phyloP scores from a whole-genome alignment of 2,329 filamentous ascomycete species.

The Arthrobotrys iridis region DNA sequence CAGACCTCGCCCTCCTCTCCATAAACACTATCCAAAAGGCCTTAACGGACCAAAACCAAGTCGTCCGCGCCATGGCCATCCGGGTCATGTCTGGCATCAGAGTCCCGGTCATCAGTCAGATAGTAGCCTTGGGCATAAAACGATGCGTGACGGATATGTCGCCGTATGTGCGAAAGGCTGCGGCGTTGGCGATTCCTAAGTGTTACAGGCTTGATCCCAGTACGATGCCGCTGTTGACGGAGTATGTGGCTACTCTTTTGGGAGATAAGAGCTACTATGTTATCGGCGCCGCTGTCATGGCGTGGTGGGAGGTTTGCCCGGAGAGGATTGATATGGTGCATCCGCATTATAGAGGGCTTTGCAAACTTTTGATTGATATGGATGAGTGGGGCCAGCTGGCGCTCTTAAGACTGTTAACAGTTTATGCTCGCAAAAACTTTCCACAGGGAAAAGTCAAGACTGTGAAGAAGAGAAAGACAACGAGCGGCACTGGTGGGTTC shows the following conservation, averaged over 20 bases:
- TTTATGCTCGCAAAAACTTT: constrained; percentile 88
- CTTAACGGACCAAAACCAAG: constrained; percentile 88
- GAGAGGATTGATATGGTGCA: constrained; percentile 89
- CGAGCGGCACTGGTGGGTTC: constrained; percentile 72
- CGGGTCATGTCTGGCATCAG: constrained; percentile 97
- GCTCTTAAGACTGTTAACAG: constrained; percentile 80
- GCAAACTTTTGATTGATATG: constrained; percentile 96
- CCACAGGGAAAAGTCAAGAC: constrained; percentile 72
- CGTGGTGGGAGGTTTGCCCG: constrained; percentile 89
- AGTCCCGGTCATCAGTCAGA: constrained; percentile 98
- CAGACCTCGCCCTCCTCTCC: constrained; percentile 90
- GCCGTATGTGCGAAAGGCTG: constrained; percentile 88
- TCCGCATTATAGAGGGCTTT: constrained; percentile 82
- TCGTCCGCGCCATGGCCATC: constrained; percentile 88
- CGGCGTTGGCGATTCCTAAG: constrained; percentile 92
- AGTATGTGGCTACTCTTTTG: constrained; percentile 79
- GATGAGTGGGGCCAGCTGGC: constrained; percentile 97
- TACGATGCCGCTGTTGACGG: constrained; percentile 83
- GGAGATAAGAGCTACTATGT: constrained; percentile 96
- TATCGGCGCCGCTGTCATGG: constrained; percentile 88
- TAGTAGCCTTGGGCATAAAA: constrained; percentile 94
- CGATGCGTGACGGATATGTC: constrained; percentile 94
- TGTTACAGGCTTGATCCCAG: constrained; percentile 90
- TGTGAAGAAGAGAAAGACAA: constrained; percentile 63
- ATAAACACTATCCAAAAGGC: constrained; percentile 99